Evolutionary conservation across 78 protist species (phyloP), one percentile per base, ranked within the genome.

Genomic region (Pelomyxa schiedti): DNA sequence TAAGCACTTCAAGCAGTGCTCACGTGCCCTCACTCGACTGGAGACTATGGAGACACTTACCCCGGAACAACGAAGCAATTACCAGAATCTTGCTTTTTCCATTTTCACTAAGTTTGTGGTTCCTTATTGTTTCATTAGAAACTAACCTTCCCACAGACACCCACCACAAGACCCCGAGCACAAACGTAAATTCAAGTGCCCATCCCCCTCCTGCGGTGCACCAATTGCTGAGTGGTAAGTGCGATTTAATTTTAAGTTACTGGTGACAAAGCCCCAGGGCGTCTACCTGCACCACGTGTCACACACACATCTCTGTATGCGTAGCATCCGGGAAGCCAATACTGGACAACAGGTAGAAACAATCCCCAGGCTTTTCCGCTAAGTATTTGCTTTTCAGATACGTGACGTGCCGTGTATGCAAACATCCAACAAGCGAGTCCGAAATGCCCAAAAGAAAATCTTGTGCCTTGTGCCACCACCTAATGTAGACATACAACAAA

Each of bases 1-100:
- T 47, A 53, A 66, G 72, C 4, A n/a, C 75, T 82, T 29, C 75
- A 63, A 6, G 30, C 70, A 70, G 66, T 81, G 88, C 70, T 82
- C 91, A n/a, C 1, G 22, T 9, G 93, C 93, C 2, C 77, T 89
- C 66, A 73, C 75, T 43, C 22, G 63, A 64, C 78, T 89, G 37
- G 89, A 89, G 77, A 4, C 52, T 8, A n/a, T 88, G 2, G 85
- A 69, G 69, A 73, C 8, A 8, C 53, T 40, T 16, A 47, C 66
- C 2, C 30, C n/a, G 0, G 32, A 1, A 47, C 3, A 26, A 26
- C 37, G 72, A 29, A 30, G 29, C 36, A 24, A 1, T 1, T 74
- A 42, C 29, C 69, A 75, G 52, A 47, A 65, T 41, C 63, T 82
- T 16, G 88, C 88, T 28, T 7, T 78, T 52, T 36, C 69, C 24